Percentiles rank a stretch among this genome's conserved stretches.
Conservation (phyloP, 2,329 filamentous ascomycete genomes). For the Apiospora koreana region DNA sequence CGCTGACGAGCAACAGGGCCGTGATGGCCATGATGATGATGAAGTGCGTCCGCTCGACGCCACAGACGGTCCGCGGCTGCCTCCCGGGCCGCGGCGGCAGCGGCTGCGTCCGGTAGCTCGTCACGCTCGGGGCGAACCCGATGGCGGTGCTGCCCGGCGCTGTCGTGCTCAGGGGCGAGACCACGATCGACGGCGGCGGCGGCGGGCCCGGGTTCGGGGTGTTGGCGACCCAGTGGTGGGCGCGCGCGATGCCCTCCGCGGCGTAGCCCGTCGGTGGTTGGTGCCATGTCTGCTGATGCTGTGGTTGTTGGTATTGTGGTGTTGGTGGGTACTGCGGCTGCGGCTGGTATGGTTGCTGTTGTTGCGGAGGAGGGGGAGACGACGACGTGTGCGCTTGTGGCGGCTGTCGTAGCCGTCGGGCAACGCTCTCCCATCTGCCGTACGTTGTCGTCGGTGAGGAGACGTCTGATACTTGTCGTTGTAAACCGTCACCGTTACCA, state of each 20-base stretch:
- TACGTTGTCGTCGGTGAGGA: background rate
- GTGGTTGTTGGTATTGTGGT: background rate
- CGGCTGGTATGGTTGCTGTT: background rate
- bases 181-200: constrained; percentile 13
- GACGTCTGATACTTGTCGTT: background rate
- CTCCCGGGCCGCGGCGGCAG: background rate
- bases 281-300: background rate
- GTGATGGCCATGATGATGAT: constrained; percentile 31
- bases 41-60: constrained; percentile 29
- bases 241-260: constrained; percentile 15
- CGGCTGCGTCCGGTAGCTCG: constrained; percentile 14
- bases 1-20: constrained; percentile 28
- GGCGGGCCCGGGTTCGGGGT: constrained; percentile 18
- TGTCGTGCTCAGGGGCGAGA: background rate
- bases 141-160: background rate
- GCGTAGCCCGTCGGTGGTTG: constrained; percentile 1
- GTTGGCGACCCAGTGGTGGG: constrained; percentile 23
- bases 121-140: constrained; percentile 2
- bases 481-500: background rate
- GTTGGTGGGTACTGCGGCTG: background rate
- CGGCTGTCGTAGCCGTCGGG: background rate
- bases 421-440: background rate
- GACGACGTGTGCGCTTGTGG: background rate
- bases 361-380: background rate
- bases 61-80: constrained; percentile 26